Conservation (phyloP, 345 rosid species). For the Eucalyptus globulus region DNA sequence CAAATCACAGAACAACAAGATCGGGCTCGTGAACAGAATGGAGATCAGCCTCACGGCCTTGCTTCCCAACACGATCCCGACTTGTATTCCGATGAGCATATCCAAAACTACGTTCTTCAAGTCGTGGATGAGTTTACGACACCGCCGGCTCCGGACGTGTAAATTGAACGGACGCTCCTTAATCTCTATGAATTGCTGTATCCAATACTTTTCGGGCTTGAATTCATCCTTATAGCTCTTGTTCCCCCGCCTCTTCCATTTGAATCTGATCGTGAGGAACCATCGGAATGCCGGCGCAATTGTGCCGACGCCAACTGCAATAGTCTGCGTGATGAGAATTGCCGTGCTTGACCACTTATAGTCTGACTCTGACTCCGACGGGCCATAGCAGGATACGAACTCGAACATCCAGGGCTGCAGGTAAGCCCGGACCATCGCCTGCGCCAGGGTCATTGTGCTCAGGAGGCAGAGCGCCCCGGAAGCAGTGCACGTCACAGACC, state of each 20-base stretch:
- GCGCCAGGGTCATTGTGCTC: constrained; percentile 35
- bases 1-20: constrained; percentile 10
- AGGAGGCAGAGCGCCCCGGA: constrained; percentile 65
- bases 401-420: constrained; percentile 29
- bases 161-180: constrained; percentile 45
- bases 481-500: constrained; percentile 75
- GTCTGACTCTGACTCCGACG: constrained; percentile 20
- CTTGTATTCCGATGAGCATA: constrained; percentile 14
- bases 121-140: constrained; percentile 33
- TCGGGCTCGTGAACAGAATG: constrained; percentile 18
- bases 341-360: constrained; percentile 64
- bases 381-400: constrained; percentile 41
- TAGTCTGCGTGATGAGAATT: constrained; percentile 44
- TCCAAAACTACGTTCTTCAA: constrained; percentile 19
- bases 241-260: constrained; percentile 35
- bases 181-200: constrained; percentile 38
- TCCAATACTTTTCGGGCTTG: constrained; percentile 61
- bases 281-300: constrained; percentile 64
- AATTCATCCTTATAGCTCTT: constrained; percentile 9
- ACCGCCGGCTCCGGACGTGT: constrained; percentile 11
- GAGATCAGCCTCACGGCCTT: constrained; percentile 47
- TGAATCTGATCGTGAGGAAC: constrained; percentile 54
- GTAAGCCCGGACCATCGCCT: constrained; percentile 50
- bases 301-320: constrained; percentile 56
- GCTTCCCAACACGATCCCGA: constrained; percentile 52